Percentiles rank a stretch among this genome's conserved stretches.
phyloP scores from a whole-genome alignment of 768 basidiomycete genomes.

The Boletus barrowsii region DNA sequence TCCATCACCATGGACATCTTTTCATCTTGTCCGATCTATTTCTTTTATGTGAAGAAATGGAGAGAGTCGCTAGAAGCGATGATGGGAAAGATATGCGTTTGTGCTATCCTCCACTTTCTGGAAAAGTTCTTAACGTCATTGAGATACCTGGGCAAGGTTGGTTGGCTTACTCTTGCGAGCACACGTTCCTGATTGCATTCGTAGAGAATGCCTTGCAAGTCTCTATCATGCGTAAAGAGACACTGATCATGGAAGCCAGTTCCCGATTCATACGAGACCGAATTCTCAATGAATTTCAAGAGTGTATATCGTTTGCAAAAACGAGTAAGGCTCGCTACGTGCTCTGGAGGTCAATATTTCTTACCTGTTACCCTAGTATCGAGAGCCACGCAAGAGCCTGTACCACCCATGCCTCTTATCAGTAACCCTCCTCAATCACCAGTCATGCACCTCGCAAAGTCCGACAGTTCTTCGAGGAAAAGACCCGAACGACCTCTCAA shows the following conservation, averaged over 20 bases:
- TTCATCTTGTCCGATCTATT: constrained; percentile 93
- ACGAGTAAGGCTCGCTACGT: constrained; percentile 47
- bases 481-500: constrained; percentile 23
- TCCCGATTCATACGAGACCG: constrained; percentile 57
- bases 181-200: constrained; percentile 12
- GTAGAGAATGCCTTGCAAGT: constrained; percentile 73
- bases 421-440: constrained; percentile 31
- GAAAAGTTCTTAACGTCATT: constrained; percentile 80
- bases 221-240: constrained; percentile 86
- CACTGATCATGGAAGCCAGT: constrained; percentile 60
- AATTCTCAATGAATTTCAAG: constrained; percentile 68
- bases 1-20: constrained; percentile 76
- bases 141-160: constrained; percentile 60
- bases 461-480: constrained; percentile 5
- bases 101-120: constrained; percentile 91
- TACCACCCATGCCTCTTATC: constrained; percentile 62
- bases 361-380: constrained; percentile 40
- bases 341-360: not conserved
- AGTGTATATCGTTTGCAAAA: constrained; percentile 81
- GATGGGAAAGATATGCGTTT: constrained; percentile 85
- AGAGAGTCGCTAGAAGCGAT: constrained; percentile 46
- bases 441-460: not conserved
- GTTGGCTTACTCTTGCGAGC: constrained; percentile 20
- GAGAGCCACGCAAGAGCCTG: constrained; percentile 57
- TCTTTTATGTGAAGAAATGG: constrained; percentile 85